Base-by-base conservation (phyloP, 1,284 basidiomycete genomes). In the Fomitopsis palustris region DNA sequence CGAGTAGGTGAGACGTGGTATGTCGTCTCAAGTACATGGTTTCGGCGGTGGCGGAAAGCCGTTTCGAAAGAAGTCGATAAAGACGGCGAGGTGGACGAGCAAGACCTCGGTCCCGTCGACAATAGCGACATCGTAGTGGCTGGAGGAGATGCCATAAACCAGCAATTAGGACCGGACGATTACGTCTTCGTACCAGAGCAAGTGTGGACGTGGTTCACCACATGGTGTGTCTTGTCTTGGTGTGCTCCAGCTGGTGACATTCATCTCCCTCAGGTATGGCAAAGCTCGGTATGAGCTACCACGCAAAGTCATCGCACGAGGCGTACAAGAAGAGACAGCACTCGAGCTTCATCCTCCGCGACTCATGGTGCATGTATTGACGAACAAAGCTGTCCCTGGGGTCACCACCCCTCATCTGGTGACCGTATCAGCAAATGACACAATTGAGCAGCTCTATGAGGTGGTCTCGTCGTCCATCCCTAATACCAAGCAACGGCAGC, bases 311-410 rank as follows among this genome's bases (percentile, higher is more conserved):
- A 84, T 94, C 60, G 74, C 78, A 14, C 79, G 81, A 61, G 90
- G 82, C 16, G 74, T 77, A 54, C 69, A 74, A 39, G 81, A 82
- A 64, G 77, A 81, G 60, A 74, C 79, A 21, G 75, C 77, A n/a
- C 76, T 98, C 60, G 95, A 98, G 73, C 81, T 96, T 54, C 82
- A 84, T 57, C 94, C 95, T 17, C 87, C 88, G 1, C 77, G 78
- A 37, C 78, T 96, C 69, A 82, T 81, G 60, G 81, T 88, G 29
- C 82, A 89, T 68, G 72, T 77, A 33, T 75, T 86, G 35, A 49
- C 53, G 9, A 33, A 56, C 4, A 27, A 51, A 9, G 55, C 49
- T 31, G 42, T 62, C 2, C 59, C 64, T 27, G 64, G 65, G 19
- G 60, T 64, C 17, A 35, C 57, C 35, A 55, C 60, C 29, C 59